A percentile compares a stretch with the other conserved stretches of the same genome.
phyloP scores from a whole-genome alignment of 1,284 basidiomycete species.

The Bondarzewia mesenterica region DNA sequence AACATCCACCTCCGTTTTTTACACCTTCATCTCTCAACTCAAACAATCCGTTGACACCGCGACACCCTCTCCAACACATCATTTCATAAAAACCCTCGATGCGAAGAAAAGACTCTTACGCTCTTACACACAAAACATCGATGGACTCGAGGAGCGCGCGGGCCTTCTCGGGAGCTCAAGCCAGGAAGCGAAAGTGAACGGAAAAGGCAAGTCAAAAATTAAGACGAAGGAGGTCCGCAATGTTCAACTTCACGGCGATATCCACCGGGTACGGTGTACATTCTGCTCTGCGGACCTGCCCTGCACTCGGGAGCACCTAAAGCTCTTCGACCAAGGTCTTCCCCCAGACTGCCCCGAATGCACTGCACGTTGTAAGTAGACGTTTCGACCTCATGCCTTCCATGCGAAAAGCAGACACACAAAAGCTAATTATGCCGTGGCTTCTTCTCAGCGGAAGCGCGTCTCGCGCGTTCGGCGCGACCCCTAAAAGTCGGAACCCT shows the following conservation, averaged over 20 bases:
- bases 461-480: conserved; percentile 75
- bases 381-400: conserved; percentile 7
- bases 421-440: neutral
- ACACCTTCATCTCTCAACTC: conserved; percentile 89
- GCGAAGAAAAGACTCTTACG: conserved; percentile 79
- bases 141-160: conserved; percentile 79
- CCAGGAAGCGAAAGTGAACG: conserved; percentile 37
- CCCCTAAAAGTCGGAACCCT: conserved; percentile 71
- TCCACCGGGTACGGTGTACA: conserved; percentile 80
- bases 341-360: conserved; percentile 84
- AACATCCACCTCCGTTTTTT: conserved; percentile 84
- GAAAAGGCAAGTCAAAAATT: conserved; percentile 58
- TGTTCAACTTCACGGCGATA: conserved; percentile 88
- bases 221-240: conserved; percentile 68
- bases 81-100: conserved; percentile 82
- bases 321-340: conserved; percentile 55
- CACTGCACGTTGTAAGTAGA: conserved; percentile 58
- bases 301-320: conserved; percentile 54
- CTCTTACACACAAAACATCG: conserved; percentile 94
- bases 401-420: neutral
- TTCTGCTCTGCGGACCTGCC: conserved; percentile 73
- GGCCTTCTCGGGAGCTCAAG: conserved; percentile 66
- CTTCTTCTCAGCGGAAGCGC: conserved; percentile 55
- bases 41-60: conserved; percentile 77
- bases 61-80: conserved; percentile 80